A percentile compares a stretch with the other conserved stretches of the same genome.
phyloP scores from a whole-genome alignment of 169 alveolate species.

The Plasmodium ovale region DNA sequence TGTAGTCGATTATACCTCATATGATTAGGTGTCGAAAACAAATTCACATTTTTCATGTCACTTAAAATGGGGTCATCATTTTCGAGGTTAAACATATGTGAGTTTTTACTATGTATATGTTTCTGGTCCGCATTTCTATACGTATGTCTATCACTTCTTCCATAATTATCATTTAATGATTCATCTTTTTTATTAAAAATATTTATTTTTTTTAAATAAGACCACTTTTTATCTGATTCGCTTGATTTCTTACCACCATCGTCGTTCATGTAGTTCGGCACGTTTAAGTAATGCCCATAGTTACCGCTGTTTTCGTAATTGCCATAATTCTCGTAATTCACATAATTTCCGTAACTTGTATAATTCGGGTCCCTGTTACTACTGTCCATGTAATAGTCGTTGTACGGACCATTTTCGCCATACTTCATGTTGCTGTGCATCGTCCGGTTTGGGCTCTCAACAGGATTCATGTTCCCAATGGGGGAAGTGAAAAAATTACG shows the following conservation, averaged over 20 bases:
- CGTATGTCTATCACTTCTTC: neutral
- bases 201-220: conserved; percentile 54
- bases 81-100: conserved; percentile 28
- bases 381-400: conserved; percentile 37
- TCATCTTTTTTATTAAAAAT: conserved; percentile 41
- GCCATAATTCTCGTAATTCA: neutral
- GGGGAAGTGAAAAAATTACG: conserved; percentile 53
- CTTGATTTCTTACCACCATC: conserved; percentile 25
- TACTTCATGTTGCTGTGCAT: neutral
- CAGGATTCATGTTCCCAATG: conserved; percentile 6
- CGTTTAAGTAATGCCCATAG: conserved; percentile 23
- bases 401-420: conserved; percentile 19
- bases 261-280: no score
- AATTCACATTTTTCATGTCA: conserved; percentile 42
- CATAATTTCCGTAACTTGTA: neutral
- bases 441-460: neutral
- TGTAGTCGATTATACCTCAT: conserved; percentile 42
- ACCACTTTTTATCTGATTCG: conserved; percentile 55
- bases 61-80: conserved; percentile 40
- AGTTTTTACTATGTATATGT: conserved; percentile 8
- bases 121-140: conserved; percentile 6
- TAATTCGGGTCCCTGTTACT: neutral
- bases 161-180: neutral
- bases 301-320: neutral
- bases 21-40: conserved; percentile 21